These are phyloP conservation scores for Nannochloropsis salina DNA, from an alignment of 108 stramenopile genomes.

Conservation along the genomic window DNA sequence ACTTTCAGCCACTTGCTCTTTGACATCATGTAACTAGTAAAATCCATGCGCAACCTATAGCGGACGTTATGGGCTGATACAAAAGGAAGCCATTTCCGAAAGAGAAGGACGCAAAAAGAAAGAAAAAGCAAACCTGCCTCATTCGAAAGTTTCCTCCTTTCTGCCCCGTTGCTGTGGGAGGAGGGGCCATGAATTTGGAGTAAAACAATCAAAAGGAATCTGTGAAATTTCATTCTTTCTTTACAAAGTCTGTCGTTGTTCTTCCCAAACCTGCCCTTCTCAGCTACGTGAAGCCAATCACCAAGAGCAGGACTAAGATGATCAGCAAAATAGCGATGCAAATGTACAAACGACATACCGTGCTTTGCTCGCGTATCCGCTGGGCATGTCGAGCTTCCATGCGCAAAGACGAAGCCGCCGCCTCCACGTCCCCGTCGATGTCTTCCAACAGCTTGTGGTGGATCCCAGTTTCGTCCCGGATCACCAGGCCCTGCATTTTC, in stretches of 20 bases:
- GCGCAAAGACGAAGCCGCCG: slow-evolving; percentile 69
- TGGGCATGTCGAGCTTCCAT: slow-evolving; percentile 61
- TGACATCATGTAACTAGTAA: too few relatives aligned
- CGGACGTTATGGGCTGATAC: too few relatives aligned
- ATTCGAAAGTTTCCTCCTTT: too few relatives aligned
- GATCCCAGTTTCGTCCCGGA: slow-evolving; percentile 73
- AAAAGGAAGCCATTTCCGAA: too few relatives aligned
- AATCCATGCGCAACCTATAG: too few relatives aligned
- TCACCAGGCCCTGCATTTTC: slow-evolving; percentile 68
- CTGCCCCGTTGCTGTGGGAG: too few relatives aligned
- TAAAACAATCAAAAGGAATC: too few relatives aligned
- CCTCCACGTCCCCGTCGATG: slow-evolving; percentile 76
- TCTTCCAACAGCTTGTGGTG: slow-evolving; percentile 74
- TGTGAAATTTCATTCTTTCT: too few relatives aligned
- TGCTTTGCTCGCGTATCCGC: slow-evolving; percentile 41
- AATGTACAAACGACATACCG: slow-evolving; percentile 40
- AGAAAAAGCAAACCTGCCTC: too few relatives aligned
- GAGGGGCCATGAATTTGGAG: too few relatives aligned
- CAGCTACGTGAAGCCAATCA: slow-evolving; percentile 25
- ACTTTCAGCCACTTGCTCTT: too few relatives aligned
- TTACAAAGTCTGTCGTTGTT: background rate
- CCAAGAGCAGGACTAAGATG: slow-evolving; percentile 35
- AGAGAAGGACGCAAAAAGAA: too few relatives aligned
- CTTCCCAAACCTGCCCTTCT: background rate
- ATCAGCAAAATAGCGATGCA: slow-evolving; percentile 36